Evolutionary conservation across 306 rosid genomes (phyloP).

Genomic region (Hippophae gyantsensis): DNA sequence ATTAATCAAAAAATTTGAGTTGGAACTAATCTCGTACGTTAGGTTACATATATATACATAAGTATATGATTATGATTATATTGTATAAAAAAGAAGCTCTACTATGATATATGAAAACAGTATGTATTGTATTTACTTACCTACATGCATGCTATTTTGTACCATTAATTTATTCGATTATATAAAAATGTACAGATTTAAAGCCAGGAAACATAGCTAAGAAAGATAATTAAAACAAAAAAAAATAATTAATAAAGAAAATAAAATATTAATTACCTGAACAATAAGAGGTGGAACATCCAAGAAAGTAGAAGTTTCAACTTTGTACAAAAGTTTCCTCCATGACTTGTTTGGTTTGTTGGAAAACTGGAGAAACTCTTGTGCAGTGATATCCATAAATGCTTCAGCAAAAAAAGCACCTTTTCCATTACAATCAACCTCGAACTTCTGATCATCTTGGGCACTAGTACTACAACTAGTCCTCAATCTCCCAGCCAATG

Average conservation of each 20-base stretch:
- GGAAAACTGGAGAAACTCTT: slow-evolving; percentile 41
- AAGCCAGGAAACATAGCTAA: too few species aligned
- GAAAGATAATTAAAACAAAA: neutral
- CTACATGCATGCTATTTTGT: too few species aligned
- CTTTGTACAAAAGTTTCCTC: slow-evolving; percentile 57
- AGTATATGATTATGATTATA: too few species aligned
- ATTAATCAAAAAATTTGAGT: too few species aligned
- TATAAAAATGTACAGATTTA: too few species aligned
- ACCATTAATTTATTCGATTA: too few species aligned
- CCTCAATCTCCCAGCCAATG: slow-evolving; percentile 69
- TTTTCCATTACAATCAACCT: slow-evolving; percentile 72
- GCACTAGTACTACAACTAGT: neutral
- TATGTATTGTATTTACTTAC: too few species aligned
- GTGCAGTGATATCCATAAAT: slow-evolving; percentile 52
- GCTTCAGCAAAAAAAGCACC: slow-evolving; percentile 78
- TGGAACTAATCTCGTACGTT: too few species aligned
- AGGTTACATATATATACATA: too few species aligned
- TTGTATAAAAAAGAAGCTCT: too few species aligned
- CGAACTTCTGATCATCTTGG: slow-evolving; percentile 48
- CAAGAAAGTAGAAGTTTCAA: slow-evolving; percentile 52
- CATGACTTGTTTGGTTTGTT: slow-evolving; percentile 54
- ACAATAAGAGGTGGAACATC: slow-evolving; percentile 80
- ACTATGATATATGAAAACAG: too few species aligned
- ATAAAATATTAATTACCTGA: slow-evolving; percentile 36
- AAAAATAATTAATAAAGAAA: neutral